A percentile compares a stretch with the other conserved stretches of the same genome.
phyloP scores from a whole-genome alignment of 2,329 filamentous ascomycete genomes.

The Alternaria ethzedia region DNA sequence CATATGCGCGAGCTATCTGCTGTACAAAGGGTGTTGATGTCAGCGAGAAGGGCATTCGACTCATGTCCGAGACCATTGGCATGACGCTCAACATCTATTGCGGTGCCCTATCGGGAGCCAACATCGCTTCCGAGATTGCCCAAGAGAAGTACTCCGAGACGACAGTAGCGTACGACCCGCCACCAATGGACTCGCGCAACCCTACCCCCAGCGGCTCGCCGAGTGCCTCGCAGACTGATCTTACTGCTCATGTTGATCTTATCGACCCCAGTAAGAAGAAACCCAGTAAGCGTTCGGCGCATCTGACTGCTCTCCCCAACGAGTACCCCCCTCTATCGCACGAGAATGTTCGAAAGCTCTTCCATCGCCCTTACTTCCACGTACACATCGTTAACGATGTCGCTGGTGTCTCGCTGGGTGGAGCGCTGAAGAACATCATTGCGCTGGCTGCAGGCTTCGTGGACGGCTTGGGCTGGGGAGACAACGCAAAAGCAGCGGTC shows the following conservation, averaged over 20 bases:
- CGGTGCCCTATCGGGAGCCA: constrained; percentile 92
- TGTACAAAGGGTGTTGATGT: constrained; percentile 99
- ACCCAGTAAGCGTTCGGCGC: constrained; percentile 67
- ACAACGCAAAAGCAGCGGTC: constrained; percentile 98
- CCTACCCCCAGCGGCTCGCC: constrained; percentile 65
- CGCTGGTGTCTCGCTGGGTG: constrained; percentile 93
- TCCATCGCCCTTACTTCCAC: constrained; percentile 97
- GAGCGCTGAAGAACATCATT: constrained; percentile 96
- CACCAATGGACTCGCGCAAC: constrained; percentile 81
- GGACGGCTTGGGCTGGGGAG: constrained; percentile 93
- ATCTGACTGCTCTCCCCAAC: constrained; percentile 75
- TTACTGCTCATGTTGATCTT: constrained; percentile 57
- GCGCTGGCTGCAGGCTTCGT: constrained; percentile 94
- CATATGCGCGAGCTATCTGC: constrained; percentile 90
- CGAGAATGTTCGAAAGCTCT: constrained; percentile 79
- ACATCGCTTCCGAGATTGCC: constrained; percentile 94
- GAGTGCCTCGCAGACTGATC: constrained; percentile 56
- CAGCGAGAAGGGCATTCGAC: constrained; percentile 79
- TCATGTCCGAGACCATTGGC: constrained; percentile 96
- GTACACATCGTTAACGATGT: constrained; percentile 93
- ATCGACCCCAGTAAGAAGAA: constrained; percentile 60
- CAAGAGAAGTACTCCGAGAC: constrained; percentile 97
- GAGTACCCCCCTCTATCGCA: constrained; percentile 91
- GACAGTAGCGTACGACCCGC: constrained; percentile 94
- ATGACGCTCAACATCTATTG: constrained; percentile 93